Conservation (phyloP, 345 rosid genomes). For the Hirschfeldia incana region DNA sequence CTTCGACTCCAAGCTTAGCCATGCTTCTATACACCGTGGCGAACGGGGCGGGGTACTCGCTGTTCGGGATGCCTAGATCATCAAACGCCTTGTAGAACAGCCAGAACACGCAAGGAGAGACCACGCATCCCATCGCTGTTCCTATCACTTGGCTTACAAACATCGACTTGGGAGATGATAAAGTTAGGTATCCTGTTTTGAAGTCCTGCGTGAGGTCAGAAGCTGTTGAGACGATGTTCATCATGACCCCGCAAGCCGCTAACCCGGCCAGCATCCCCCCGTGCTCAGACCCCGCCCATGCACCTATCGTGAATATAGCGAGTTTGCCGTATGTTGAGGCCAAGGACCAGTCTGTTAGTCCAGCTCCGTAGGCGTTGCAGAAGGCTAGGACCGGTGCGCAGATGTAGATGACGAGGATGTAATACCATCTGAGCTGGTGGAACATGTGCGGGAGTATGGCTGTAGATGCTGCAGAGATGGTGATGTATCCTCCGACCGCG, state of each 20-base stretch:
- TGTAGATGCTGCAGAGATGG: constrained; percentile 52
- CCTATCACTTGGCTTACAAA: constrained; percentile 75
- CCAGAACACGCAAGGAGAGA: constrained; percentile 81
- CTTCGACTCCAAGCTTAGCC: constrained; percentile 69
- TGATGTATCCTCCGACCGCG: constrained; percentile 55
- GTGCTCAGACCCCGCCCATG: constrained; percentile 65
- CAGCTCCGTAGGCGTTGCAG: constrained; percentile 84
- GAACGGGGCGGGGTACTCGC: constrained; percentile 64
- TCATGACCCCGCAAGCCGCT: constrained; percentile 92
- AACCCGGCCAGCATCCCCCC: constrained; percentile 81
- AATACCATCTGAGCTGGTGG: constrained; percentile 64
- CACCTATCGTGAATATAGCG: constrained; percentile 67
- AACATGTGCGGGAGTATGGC: constrained; percentile 63
- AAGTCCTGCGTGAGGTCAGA: constrained; percentile 85
- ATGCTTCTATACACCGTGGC: constrained; percentile 59
- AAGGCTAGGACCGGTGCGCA: constrained; percentile 71
- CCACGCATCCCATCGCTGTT: constrained; percentile 79
- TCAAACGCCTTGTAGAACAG: constrained; percentile 71
- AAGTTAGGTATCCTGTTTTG: constrained; percentile 80
- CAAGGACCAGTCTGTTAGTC: constrained; percentile 86
- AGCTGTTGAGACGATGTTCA: constrained; percentile 87
- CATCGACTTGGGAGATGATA: constrained; percentile 78
- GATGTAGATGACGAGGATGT: constrained; percentile 62
- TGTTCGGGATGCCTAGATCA: constrained; percentile 50
- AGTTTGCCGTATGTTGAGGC: constrained; percentile 88